These are phyloP conservation scores for Daedaleopsis nitida DNA, from an alignment of 768 basidiomycete genomes.

Conservation along the genomic window DNA sequence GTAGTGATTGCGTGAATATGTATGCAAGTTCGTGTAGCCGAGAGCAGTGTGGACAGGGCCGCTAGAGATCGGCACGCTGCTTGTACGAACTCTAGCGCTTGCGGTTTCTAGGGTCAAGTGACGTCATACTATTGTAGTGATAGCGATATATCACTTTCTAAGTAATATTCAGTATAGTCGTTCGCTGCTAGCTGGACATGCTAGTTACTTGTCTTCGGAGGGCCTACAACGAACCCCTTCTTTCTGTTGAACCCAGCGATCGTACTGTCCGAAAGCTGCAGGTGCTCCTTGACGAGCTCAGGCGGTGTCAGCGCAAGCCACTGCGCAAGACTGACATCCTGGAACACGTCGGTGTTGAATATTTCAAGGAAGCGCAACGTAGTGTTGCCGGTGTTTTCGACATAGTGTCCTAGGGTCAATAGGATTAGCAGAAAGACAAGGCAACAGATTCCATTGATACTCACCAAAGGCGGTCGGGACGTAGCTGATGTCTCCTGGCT, in stretches of 20 bases:
- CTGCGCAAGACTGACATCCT: constrained; percentile 46
- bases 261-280: constrained; percentile 41
- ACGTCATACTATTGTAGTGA: no score
- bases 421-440: not conserved
- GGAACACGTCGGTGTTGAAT: constrained; percentile 33
- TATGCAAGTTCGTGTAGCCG: no score
- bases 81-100: no score
- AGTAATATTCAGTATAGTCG: no score
- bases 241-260: constrained; percentile 40
- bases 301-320: constrained; percentile 52
- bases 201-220: not conserved
- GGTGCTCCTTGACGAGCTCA: constrained; percentile 46
- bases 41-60: no score
- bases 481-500: constrained; percentile 45
- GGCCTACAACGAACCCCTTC: constrained; percentile 40
- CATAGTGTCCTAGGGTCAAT: constrained; percentile 33
- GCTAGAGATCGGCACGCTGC: no score
- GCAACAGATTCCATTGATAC: not conserved
- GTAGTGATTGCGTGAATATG: no score
- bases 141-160: no score
- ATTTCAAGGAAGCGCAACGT: constrained; percentile 41
- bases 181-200: no score
- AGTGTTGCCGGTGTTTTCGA: constrained; percentile 41
- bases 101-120: no score
- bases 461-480: constrained; percentile 55